These are phyloP conservation scores for Dothiorella sarmentorum DNA, from an alignment of 2,329 filamentous ascomycete species.

Conservation along the genomic window DNA sequence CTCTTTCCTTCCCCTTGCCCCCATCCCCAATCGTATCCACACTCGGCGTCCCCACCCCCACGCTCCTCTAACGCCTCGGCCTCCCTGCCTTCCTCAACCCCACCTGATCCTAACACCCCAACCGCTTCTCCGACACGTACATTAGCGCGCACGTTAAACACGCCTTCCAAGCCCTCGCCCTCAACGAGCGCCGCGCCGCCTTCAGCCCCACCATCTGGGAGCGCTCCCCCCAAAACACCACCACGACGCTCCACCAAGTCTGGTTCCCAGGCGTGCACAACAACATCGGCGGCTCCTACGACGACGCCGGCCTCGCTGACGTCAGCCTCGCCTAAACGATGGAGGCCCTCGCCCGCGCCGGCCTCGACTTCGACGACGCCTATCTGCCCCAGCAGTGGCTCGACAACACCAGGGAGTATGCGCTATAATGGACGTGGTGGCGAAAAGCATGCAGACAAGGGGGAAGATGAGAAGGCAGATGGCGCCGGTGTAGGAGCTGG, in stretches of 20 bases:
- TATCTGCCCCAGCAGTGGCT: constrained; percentile 31
- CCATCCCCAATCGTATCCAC: neutral
- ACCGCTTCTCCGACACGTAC: constrained; percentile 43
- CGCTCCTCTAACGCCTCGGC: constrained; percentile 32
- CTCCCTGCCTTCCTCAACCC: constrained; percentile 34
- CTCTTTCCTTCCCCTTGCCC: neutral
- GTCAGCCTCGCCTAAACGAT: constrained; percentile 58
- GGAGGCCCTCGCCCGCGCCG: constrained; percentile 45
- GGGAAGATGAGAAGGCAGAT: constrained; percentile 66
- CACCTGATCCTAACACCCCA: constrained; percentile 16
- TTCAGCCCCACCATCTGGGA: constrained; percentile 56
- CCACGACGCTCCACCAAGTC: constrained; percentile 38
- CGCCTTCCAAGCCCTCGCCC: constrained; percentile 54
- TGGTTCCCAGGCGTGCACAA: constrained; percentile 50
- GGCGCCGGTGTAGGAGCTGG: constrained; percentile 57
- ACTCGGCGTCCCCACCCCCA: constrained; percentile 45
- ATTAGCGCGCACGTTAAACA: constrained; percentile 46
- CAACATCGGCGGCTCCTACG: constrained; percentile 48
- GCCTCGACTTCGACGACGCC: constrained; percentile 46
- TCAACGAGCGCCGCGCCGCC: constrained; percentile 51
- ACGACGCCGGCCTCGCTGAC: constrained; percentile 48
- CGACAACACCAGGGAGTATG: neutral
- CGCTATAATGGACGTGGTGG: constrained; percentile 62
- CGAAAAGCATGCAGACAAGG: constrained; percentile 61
- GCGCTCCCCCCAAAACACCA: constrained; percentile 4